phyloP scores from a whole-genome alignment of 768 basidiomycete species.

The Pleurotus cornucopiae region DNA sequence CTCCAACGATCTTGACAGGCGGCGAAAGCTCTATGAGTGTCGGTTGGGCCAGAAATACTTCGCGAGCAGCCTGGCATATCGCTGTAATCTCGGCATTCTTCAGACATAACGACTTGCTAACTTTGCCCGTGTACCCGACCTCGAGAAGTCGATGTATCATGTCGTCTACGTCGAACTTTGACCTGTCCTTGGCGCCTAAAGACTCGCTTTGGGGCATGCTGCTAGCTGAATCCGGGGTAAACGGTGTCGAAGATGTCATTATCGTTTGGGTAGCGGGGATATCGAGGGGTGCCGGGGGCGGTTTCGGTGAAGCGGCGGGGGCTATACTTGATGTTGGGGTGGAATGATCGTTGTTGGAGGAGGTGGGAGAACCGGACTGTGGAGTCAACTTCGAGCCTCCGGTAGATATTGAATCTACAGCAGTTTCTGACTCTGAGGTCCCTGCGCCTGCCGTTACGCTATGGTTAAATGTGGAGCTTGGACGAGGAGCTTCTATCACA shows the following conservation, averaged over 20 bases:
- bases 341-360: slow-evolving; percentile 25
- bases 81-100: slow-evolving; percentile 96
- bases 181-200: slow-evolving; percentile 48
- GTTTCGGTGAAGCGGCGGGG: slow-evolving; percentile 29
- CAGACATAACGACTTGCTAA: slow-evolving; percentile 90
- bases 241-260: slow-evolving; percentile 61
- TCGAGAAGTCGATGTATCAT: slow-evolving; percentile 96
- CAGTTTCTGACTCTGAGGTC: slow-evolving; percentile 39
- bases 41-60: slow-evolving; percentile 94
- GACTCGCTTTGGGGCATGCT: slow-evolving; percentile 34
- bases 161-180: slow-evolving; percentile 89
- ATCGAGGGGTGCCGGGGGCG: slow-evolving; percentile 60
- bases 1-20: slow-evolving; percentile 98
- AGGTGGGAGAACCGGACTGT: slow-evolving; percentile 20
- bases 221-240: slow-evolving; percentile 49
- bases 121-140: slow-evolving; percentile 97
- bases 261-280: slow-evolving; percentile 83
- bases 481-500: slow-evolving; percentile 17
- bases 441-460: slow-evolving; percentile 43
- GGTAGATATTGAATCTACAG: slow-evolving; percentile 21
- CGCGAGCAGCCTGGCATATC: slow-evolving; percentile 92
- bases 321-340: slow-evolving; percentile 35
- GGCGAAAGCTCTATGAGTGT: slow-evolving; percentile 96
- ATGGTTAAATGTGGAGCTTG: slow-evolving; percentile 26
- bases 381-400: slow-evolving; percentile 36